Conservation (phyloP, 495 filamentous ascomycete species). For the Penicillium goetzii region DNA sequence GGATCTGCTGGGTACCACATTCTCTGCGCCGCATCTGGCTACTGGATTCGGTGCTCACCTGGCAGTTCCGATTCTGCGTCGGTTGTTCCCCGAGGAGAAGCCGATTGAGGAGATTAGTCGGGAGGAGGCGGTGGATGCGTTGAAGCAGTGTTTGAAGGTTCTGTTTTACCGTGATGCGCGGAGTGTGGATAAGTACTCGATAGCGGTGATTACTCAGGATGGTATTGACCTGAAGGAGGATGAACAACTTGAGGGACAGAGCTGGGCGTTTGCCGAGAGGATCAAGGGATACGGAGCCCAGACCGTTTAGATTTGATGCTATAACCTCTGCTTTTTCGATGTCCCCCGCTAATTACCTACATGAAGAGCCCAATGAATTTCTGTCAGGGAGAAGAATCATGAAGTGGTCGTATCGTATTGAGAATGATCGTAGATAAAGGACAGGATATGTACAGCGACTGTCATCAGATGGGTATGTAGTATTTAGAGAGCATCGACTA, state of each 20-base stretch:
- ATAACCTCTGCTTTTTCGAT: slow-evolving; percentile 16
- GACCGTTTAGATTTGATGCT: slow-evolving; percentile 47
- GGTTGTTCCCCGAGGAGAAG: slow-evolving; percentile 77
- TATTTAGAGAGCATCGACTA: neutral
- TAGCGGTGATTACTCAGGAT: slow-evolving; percentile 85
- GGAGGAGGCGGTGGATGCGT: slow-evolving; percentile 76
- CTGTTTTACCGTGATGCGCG: slow-evolving; percentile 96
- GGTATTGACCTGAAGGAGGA: slow-evolving; percentile 78
- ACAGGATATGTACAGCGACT: slow-evolving; percentile 13
- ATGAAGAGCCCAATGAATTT: slow-evolving; percentile 20
- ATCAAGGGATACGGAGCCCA: slow-evolving; percentile 80
- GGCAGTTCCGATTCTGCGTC: slow-evolving; percentile 87
- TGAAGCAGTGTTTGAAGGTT: slow-evolving; percentile 96
- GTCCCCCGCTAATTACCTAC: slow-evolving; percentile 2
- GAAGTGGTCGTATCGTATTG: neutral
- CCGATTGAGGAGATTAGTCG: slow-evolving; percentile 68
- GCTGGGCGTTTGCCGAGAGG: slow-evolving; percentile 93
- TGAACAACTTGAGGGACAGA: slow-evolving; percentile 79
- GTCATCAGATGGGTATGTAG: neutral
- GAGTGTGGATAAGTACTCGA: slow-evolving; percentile 86
- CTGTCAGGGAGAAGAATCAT: slow-evolving; percentile 2
- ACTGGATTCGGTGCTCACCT: slow-evolving; percentile 94
- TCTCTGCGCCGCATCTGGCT: slow-evolving; percentile 80
- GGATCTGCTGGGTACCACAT: slow-evolving; percentile 92
- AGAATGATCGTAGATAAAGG: neutral